Base-by-base conservation (phyloP, 306 rosid species). In the Senna siamea region DNA sequence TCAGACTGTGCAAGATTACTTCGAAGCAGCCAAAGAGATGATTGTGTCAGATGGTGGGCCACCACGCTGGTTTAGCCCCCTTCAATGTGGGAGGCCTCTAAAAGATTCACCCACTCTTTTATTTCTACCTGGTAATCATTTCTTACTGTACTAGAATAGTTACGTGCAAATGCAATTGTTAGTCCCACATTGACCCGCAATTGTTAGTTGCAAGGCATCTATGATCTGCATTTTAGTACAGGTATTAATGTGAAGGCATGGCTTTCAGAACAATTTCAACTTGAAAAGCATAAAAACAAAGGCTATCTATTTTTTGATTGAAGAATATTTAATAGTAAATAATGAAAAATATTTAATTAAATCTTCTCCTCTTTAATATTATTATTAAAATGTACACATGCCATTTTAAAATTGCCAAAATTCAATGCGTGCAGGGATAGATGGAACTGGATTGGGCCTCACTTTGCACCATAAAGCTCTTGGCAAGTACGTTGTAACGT, bases 401-500 rank as follows among this genome's bases (percentile, higher is more conserved):
- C 3, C n/a, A n/a, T n/a, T 43, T 43, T 11, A 43, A 10, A 43
- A 11, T 43, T 75, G 46, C 46, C 23, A 17, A 30, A 56, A 55
- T 40, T 40, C 52, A 47, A 46, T 69, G 52, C 19, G 6, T 70
- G 71, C 89, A 90, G 98, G 97, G 72, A 23, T 89, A 75, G 98
- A 90, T 82, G 93, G 98, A 53, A 93, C 96, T 63, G 98, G 98
- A 59, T 81, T 85, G 67, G 97, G 96, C 26, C 97, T 93, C 60
- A 72, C 74, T 79, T 60, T 93, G 88, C 97, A 90, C 66, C 97
- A 90, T 80, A 83, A 87, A 83, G 96, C 98, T 77, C 98, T 93
- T 78, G 97, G 91, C 69, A 90, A 85, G 97, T 90, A 86, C 81
- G 92, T 87, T 79, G 17, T 30, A 18, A n/a, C 48, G 34, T 12